phyloP scores from a whole-genome alignment of 1,139 yeast genomes.

The Blastobotrys aristatus region DNA sequence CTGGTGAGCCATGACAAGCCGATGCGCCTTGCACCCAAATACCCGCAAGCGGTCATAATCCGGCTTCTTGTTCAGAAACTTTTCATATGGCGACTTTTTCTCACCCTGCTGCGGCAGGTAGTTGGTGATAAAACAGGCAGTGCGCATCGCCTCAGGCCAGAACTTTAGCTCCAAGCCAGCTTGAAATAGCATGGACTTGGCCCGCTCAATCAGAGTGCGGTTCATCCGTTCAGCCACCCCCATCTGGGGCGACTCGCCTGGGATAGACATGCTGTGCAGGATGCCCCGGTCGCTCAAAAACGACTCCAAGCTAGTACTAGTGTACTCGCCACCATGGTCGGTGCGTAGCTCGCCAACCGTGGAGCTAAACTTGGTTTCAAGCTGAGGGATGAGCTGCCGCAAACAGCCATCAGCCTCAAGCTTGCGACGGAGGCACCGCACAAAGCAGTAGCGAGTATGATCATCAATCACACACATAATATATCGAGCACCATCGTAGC shows the following conservation, averaged over 20 bases:
- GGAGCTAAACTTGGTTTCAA: not conserved
- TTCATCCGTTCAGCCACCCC: conserved; percentile 7
- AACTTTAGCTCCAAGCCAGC: not conserved
- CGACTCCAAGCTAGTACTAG: not conserved
- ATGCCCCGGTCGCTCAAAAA: not conserved
- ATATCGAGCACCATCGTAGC: not conserved
- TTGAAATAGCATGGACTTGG: not conserved
- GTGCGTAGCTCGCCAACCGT: not conserved
- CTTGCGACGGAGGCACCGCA: not conserved
- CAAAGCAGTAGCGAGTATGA: not conserved
- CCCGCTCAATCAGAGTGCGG: conserved; percentile 1
- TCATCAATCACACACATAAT: not conserved
- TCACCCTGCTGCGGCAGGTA: not conserved
- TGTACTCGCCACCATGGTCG: conserved; percentile 2
- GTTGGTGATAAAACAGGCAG: not conserved
- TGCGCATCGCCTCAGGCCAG: not conserved
- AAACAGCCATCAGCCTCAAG: not conserved
- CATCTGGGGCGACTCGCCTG: not conserved
- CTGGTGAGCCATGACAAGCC: not conserved
- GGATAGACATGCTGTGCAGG: not conserved
- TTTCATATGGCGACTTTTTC: not conserved
- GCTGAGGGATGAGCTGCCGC: too few relatives aligned
- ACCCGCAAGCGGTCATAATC: not conserved
- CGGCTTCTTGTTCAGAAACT: not conserved
- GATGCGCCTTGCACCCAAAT: conserved; percentile 5